Percentiles rank a stretch among this genome's conserved stretches.
Conservation (phyloP, 1,284 basidiomycete genomes). For the Inonotus obliquus region DNA sequence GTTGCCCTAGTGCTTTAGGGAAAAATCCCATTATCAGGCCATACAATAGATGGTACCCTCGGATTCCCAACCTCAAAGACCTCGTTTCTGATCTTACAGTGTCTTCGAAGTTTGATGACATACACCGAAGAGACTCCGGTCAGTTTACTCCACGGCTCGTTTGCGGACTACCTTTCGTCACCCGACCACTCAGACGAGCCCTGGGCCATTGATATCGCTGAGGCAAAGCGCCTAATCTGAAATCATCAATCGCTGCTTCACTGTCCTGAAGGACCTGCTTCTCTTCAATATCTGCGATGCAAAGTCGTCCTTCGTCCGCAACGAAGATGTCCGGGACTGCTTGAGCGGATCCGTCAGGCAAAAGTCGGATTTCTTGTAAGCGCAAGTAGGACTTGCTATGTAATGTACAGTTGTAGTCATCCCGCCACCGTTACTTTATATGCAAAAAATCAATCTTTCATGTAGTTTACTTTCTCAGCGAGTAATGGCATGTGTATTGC, state of each 20-base stretch:
- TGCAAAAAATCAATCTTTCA: too few relatives aligned
- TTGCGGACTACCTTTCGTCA: neutral
- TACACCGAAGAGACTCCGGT: neutral
- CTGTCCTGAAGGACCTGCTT: neutral
- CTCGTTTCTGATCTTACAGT: neutral
- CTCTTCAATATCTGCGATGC: slow-evolving; percentile 10
- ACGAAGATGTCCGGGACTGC: neutral
- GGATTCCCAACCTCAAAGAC: neutral
- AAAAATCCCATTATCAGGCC: neutral
- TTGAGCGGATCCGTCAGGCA: neutral
- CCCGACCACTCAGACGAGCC: neutral
- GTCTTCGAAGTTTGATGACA: neutral
- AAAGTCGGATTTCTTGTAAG: too few relatives aligned
- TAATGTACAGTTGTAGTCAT: too few relatives aligned
- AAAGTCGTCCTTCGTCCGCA: neutral
- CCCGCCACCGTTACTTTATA: too few relatives aligned
- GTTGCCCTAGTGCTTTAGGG: neutral
- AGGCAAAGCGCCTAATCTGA: neutral
- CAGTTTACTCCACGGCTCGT: slow-evolving; percentile 1
- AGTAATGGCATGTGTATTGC: too few relatives aligned
- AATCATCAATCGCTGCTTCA: neutral
- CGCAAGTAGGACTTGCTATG: too few relatives aligned
- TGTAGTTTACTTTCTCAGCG: too few relatives aligned
- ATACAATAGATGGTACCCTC: neutral
- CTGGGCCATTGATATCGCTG: neutral